Percentiles rank a stretch among this genome's conserved stretches.
These are phyloP conservation scores for Hermanozyma aechmeae DNA, from an alignment of 805 yeast species.

Conservation along the genomic window DNA sequence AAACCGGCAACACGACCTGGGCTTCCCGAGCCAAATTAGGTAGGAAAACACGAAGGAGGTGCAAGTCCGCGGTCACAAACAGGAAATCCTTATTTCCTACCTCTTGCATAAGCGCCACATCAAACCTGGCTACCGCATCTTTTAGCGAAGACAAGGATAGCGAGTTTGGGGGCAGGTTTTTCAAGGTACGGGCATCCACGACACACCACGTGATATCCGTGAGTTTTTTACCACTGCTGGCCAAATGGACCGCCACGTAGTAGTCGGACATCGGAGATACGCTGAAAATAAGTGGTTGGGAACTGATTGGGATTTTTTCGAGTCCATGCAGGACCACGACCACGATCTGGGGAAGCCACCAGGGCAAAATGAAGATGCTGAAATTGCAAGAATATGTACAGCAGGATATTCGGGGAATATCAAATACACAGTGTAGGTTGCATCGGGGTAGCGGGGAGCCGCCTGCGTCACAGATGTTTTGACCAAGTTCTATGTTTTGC, in stretches of 20 bases:
- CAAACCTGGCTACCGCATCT: slow-evolving; percentile 52
- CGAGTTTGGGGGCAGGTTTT: slow-evolving; percentile 32
- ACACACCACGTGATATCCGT: slow-evolving; percentile 61
- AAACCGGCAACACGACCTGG: slow-evolving; percentile 60
- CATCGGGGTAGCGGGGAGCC: too few species aligned
- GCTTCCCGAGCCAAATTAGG: slow-evolving; percentile 78
- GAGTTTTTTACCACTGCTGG: slow-evolving; percentile 62
- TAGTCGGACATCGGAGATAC: slow-evolving; percentile 37
- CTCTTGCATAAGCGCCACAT: slow-evolving; percentile 37
- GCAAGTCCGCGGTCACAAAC: slow-evolving; percentile 57
- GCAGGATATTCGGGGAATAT: too few species aligned
- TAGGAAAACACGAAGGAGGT: slow-evolving; percentile 69
- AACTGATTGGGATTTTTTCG: too few species aligned
- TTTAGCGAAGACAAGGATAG: slow-evolving; percentile 47
- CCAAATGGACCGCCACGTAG: slow-evolving; percentile 52
- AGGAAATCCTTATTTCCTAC: slow-evolving; percentile 44
- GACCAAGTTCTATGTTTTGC: too few species aligned
- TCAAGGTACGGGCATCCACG: slow-evolving; percentile 44
- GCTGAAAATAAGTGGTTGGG: too few species aligned
- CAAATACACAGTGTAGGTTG: too few species aligned
- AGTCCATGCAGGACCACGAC: too few species aligned
- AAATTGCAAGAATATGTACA: too few species aligned
- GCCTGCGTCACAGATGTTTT: too few species aligned
- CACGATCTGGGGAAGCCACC: too few species aligned
- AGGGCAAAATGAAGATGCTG: too few species aligned